Base-by-base conservation (phyloP, 2,329 filamentous ascomycete genomes). In the Thermomyces lanuginosus region DNA sequence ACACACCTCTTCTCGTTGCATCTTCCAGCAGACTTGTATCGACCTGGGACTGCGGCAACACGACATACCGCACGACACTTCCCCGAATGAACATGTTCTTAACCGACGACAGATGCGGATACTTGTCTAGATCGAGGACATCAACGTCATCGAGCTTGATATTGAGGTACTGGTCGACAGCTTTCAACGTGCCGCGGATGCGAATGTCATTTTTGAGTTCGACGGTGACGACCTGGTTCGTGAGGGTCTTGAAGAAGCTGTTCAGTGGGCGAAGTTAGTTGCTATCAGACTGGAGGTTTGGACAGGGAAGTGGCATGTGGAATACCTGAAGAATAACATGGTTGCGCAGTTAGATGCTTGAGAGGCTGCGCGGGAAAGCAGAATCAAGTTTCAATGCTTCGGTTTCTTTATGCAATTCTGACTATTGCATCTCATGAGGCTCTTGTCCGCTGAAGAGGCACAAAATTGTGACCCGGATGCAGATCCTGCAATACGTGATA, bases 191-290 rank as follows among this genome's bases (percentile, higher is more conserved):
- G 40, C 89, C 89, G 44, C 81, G 80, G 53, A 98, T 91, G 51
- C 84, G 83, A 43, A 98, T 92, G 60, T 98, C 89, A 56, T 98
- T 98, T 62, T 98, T 98, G 54, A 98, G 79, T 64, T 98, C 89
- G 51, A 98, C 83, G 24, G 84, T 95, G 48, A 98, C 84, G 63
- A 91, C 76, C 42, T 89, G 78, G 63, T 93, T 89, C 53, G 93
- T 91, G 46, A 95, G 78, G 28, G 86, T 95, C 58, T 95, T 95
- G 73, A 95, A 95, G 64, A 93, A 95, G 62, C 80, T 89, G 49
- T 13, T 9, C 7, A 6, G 6, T 12, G 12, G 22, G 22, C 2
- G 9, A 2, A 20, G 11, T 32, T 21, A 26, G 15, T 15, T 4
- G 21, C 4, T 21, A 16, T 13, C 11, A 20, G 12, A 13, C 20